Evolutionary conservation across 192 early-diverging fungal genomes (phyloP).

Genomic region (Coemansia umbellata): DNA sequence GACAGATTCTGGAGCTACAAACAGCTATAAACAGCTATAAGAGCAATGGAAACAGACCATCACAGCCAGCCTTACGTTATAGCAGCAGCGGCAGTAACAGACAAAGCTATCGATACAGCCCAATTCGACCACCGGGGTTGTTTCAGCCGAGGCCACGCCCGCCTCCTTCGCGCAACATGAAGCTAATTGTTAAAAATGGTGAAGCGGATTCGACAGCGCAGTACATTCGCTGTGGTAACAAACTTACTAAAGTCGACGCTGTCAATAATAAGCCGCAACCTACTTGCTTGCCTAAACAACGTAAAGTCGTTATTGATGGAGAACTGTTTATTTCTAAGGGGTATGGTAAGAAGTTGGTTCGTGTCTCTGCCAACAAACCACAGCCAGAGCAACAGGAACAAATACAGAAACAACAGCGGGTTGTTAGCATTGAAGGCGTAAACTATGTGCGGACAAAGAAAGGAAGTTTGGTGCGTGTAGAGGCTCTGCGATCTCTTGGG

Average conservation of each 20-base stretch:
- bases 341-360: slow-evolving; percentile 38
- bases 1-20: slow-evolving; percentile 30
- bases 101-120: slow-evolving; percentile 12
- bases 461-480: slow-evolving; percentile 30
- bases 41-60: background rate
- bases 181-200: slow-evolving; percentile 28
- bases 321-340: slow-evolving; percentile 28
- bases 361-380: slow-evolving; percentile 6
- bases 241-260: slow-evolving; percentile 33
- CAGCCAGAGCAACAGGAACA: background rate
- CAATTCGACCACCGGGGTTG: slow-evolving; percentile 11
- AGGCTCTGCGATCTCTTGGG: slow-evolving; percentile 9
- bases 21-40: slow-evolving; percentile 18
- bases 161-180: slow-evolving; percentile 38
- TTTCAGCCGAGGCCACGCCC: background rate
- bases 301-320: slow-evolving; percentile 21
- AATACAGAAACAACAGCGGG: background rate
- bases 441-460: slow-evolving; percentile 37
- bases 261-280: background rate
- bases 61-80: background rate
- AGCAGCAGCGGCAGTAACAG: background rate
- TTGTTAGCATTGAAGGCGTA: slow-evolving; percentile 35
- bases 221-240: slow-evolving; percentile 34
- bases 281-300: background rate
- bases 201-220: background rate